These are phyloP conservation scores for Pichia californica DNA, from an alignment of 805 yeast genomes.

Conservation along the genomic window DNA sequence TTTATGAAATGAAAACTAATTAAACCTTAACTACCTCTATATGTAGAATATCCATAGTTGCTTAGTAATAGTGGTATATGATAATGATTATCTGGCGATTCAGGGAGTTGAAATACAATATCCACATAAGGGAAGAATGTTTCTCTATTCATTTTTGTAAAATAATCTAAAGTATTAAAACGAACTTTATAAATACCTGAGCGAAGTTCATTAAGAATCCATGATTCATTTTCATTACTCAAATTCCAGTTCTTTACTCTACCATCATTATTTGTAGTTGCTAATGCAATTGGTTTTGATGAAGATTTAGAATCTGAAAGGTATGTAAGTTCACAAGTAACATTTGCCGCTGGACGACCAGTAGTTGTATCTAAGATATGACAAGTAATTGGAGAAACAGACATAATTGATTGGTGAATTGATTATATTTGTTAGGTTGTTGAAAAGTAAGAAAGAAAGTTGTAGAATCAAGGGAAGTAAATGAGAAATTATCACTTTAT, in stretches of 20 bases:
- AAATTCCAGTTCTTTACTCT: slow-evolving; percentile 60
- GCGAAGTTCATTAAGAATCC: slow-evolving; percentile 34
- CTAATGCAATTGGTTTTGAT: slow-evolving; percentile 50
- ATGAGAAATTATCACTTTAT: too few species aligned
- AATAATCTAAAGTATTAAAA: slow-evolving; percentile 70
- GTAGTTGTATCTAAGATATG: slow-evolving; percentile 80
- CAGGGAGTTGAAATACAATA: slow-evolving; percentile 59
- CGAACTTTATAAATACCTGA: slow-evolving; percentile 72
- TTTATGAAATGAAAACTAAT: too few species aligned
- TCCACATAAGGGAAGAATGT: slow-evolving; percentile 89
- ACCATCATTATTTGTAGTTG: slow-evolving; percentile 75
- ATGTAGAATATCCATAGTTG: slow-evolving; percentile 84
- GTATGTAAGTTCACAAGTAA: slow-evolving; percentile 56
- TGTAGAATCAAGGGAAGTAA: neutral
- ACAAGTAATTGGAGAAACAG: slow-evolving; percentile 65
- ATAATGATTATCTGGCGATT: slow-evolving; percentile 72
- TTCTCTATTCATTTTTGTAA: slow-evolving; percentile 31
- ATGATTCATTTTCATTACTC: slow-evolving; percentile 18
- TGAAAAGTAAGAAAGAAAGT: neutral
- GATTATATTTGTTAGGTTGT: neutral
- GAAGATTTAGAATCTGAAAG: slow-evolving; percentile 18
- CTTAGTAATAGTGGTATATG: slow-evolving; percentile 84
- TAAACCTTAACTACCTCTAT: slow-evolving; percentile 65
- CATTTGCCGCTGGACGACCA: slow-evolving; percentile 78
- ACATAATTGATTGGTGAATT: neutral